Evolutionary conservation across 352 stramenopile species (phyloP), one percentile per base, ranked within the genome.

Genomic region (Pythium dissimile): DNA sequence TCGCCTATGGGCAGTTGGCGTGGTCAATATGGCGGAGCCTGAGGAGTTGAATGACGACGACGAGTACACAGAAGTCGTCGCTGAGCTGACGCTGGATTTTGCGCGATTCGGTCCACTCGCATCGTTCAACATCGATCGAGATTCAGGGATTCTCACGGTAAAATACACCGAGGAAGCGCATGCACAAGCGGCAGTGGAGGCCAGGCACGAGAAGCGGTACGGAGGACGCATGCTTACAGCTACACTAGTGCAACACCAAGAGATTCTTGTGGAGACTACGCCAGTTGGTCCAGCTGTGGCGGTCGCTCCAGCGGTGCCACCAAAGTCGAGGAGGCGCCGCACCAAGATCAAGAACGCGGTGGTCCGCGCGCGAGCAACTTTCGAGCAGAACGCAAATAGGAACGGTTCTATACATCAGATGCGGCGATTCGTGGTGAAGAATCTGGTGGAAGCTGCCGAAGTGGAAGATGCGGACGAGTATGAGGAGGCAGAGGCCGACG

Each of bases 21-120:
- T 58, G 18, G 24, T 44, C 9, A 64, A 64, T 0, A 57, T 81
- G 35, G 13, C 70, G 8, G 55, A 46, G 1, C 21, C 48, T 0
- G 64, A 65, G 26, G 76, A 86, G 20, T 15, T 86, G 2, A 59
- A 74, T 9, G 67, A 83, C 12, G 54, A 67, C 3, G 73, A 86
- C 30, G 73, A 86, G 56, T 69, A 59, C 12, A 51, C 28, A 13
- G 75, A 82, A 54, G 41, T 76, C 0, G 20, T 69, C 16, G 54
- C 65, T 6, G 71, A 83, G 55, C 45, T 77, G 20, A 37, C 45
- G 27, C 30, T 64, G 18, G 48, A 62, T 26, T 72, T 75, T 24
- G 37, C 9, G 13, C 63, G 57, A 1, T 54, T 65, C 55, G 53
- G 69, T 2, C 4, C 34, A 9, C 15, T 56, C 2, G 11, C 37